Base-by-base conservation (phyloP, 768 basidiomycete genomes). In the Lactarius pseudohatsudake region DNA sequence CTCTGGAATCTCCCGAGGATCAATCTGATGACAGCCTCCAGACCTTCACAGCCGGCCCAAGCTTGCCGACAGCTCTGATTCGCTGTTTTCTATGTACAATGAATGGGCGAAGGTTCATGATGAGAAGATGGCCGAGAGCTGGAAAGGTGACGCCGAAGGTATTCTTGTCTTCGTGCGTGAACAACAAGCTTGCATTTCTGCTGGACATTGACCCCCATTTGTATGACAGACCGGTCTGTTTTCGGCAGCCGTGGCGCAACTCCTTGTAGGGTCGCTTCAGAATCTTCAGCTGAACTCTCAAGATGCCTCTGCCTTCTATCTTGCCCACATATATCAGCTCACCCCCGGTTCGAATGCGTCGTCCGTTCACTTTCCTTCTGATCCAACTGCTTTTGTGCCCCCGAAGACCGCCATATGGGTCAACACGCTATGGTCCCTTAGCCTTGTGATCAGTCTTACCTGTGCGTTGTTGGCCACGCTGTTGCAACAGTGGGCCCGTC, bases 311-410 rank as follows among this genome's bases (percentile, higher is more conserved):
- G 59, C 60, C 18, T 66, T 54, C 13, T 43, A 50, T 28, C 56
- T 62, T 34, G n/a, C n/a, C 56, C 60, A 56, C 32, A 41, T 66
- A 11, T 66, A 50, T 57, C 38, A 54, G 26, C 57, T 62, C n/a
- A 38, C 41, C 36, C 38, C 61, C 22, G 45, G 38, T 34, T 22
- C 38, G 30, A 66, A 58, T 16, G n/a, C n/a, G 3, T 38, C 40
- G 2, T 8, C 15, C 1, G 8, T 30, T n/a, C 7, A 11, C n/a
- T 16, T 9, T 38, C 40, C 57, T 15, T 40, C 61, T 3, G 57
- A 22, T 16, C 38, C 56, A 11, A 6, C 20, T 45, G 28, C 26
- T 5, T 34, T 41, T 16, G 3, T 32, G 2, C 41, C 43, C 7
- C 20, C 20, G 2, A 38, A 20, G 43, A n/a, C 43, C 20, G 43